Base-by-base conservation (phyloP, 2,329 filamentous ascomycete genomes). In the Ramichloridium luteum region DNA sequence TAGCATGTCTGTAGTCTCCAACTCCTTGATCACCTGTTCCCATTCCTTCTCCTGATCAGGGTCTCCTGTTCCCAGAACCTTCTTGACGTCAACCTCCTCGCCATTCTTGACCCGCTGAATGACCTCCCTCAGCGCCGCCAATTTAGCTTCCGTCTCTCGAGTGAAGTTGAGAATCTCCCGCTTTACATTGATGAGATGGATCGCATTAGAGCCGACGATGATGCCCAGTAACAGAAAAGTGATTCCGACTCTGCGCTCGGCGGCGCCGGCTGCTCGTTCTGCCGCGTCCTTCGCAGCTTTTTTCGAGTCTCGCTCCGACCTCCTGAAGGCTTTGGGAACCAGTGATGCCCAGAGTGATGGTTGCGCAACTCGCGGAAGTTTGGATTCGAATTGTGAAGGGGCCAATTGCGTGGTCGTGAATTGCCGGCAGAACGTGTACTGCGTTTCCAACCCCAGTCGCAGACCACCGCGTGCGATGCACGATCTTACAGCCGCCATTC, bases 141-240 rank as follows among this genome's bases (percentile, higher is more conserved):
- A 80, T 51, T 81, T 79, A 5, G 81, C 75, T 45, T 93, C 81
- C 4, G 85, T 77, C 44, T 76, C 74, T 30, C 86, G 74, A 50
- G 68, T 73, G 47, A 80, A 86, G 6, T 76, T 73, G 17, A 69
- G 66, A 50, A 77, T 80, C 30, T 86, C 77, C 46, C 80, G 81
- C 47, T 77, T 79, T 47, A 96, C 56, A 20, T 76, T 68, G 50
- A 98, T 78, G 68, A 90, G 81, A 49, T 94, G 82, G 47, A 98
- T 94, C 10, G 88, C 82, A 67, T 94, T 93, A 39, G 84, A 93
- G 3, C 92, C 92, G 42, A 96, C 88, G 41, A 96, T 68, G 25
- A 85, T 64, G 4, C 80, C 65, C 2, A 74, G 54, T 36, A 72
- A 50, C 36, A 88, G 74, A 58, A 80, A 86, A 37, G 70, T 45